Percentiles rank a stretch among this genome's conserved stretches.
Evolutionary conservation across 495 filamentous ascomycete species (phyloP).

Genomic region (Diplogelasinospora grovesii): DNA sequence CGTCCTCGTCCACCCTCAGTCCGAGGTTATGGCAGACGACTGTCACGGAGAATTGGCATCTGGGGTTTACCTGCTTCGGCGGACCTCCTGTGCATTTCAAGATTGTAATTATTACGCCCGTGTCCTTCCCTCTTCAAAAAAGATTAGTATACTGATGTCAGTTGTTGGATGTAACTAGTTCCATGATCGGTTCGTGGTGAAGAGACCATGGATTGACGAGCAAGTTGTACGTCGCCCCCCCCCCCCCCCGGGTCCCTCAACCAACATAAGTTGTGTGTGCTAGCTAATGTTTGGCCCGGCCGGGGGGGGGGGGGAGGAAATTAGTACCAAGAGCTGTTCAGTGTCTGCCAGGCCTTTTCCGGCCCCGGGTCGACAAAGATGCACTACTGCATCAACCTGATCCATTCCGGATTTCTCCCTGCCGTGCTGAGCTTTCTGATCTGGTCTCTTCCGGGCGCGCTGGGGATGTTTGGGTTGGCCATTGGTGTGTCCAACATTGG

Average conservation of each 20-base stretch:
- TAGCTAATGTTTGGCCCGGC: too few species aligned
- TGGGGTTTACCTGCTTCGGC: conserved; percentile 67
- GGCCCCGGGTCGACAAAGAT: conserved; percentile 79
- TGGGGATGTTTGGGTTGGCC: conserved; percentile 69
- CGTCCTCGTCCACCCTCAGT: too few species aligned
- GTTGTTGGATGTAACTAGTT: conserved; percentile 40
- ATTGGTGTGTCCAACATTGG: conserved; percentile 59
- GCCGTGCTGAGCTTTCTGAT: conserved; percentile 61
- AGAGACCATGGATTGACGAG: conserved; percentile 67
- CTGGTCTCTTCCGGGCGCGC: conserved; percentile 71
- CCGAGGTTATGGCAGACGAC: too few species aligned
- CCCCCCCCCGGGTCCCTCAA: too few species aligned
- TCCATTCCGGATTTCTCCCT: conserved; percentile 56
- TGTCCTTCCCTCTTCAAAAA: background rate
- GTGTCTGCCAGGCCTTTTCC: conserved; percentile 66
- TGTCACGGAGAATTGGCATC: conserved; percentile 65
- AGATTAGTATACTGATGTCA: background rate
- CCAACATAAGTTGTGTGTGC: too few species aligned
- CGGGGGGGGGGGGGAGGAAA: too few species aligned
- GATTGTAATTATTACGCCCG: conserved; percentile 32
- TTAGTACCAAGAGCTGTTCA: conserved; percentile 84
- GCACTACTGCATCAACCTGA: conserved; percentile 63
- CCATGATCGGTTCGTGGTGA: conserved; percentile 59
- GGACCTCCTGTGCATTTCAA: conserved; percentile 68
- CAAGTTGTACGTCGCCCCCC: too few species aligned